A percentile compares a stretch with the other conserved stretches of the same genome.
Evolutionary conservation across 306 rosid species (phyloP).

Genomic region (Begonia loranthoides): DNA sequence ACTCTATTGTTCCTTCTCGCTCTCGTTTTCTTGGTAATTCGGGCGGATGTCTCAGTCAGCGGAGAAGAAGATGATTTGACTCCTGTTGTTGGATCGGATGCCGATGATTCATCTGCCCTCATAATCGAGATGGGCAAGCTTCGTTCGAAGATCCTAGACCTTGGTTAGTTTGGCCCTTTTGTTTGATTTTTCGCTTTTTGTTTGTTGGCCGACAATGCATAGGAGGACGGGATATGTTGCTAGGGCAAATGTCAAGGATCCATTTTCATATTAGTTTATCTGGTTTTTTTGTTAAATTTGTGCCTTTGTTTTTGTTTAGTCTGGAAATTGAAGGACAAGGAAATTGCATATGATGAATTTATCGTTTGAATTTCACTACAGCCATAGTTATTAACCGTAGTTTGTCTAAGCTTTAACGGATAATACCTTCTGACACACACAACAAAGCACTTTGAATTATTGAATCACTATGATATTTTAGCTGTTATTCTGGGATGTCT

Average conservation of each 20-base stretch:
- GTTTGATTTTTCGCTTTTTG: background rate
- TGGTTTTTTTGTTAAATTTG: background rate
- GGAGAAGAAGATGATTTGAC: conserved; percentile 11
- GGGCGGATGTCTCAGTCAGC: conserved; percentile 32
- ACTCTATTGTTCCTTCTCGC: conserved; percentile 32
- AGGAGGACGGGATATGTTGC: no score
- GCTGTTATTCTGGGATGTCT: no score
- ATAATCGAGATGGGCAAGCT: conserved; percentile 62
- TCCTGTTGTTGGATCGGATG: conserved; percentile 13
- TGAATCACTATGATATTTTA: no score
- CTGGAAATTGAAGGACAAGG: background rate
- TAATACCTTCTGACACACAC: no score
- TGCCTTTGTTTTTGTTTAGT: background rate
- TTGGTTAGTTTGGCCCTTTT: conserved; percentile 33
- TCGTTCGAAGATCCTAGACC: conserved; percentile 50
- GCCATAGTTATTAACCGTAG: no score
- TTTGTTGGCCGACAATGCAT: background rate
- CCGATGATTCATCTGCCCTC: conserved; percentile 30
- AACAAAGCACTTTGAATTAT: no score
- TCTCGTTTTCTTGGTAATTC: conserved; percentile 13
- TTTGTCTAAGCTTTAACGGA: no score
- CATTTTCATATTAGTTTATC: no score
- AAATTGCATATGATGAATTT: no score
- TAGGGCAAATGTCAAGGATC: no score
- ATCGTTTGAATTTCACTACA: no score